These are phyloP conservation scores for Zizania latifolia DNA, from an alignment of 176 grass and related monocot genomes.

Conservation along the genomic window DNA sequence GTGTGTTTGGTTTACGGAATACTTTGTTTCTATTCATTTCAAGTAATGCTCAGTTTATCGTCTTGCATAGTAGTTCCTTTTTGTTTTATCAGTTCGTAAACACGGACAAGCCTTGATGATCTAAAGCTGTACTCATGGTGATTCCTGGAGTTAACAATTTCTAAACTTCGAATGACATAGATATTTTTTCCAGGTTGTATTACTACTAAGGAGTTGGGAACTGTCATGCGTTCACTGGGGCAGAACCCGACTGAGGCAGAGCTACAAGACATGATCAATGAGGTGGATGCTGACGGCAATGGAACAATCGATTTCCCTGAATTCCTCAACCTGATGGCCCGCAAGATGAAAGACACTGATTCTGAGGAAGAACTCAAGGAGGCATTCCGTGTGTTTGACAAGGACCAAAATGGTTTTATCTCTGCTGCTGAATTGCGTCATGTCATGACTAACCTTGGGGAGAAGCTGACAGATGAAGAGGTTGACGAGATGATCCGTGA, in stretches of 20 bases:
- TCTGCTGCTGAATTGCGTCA: conserved; percentile 41
- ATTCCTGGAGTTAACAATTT: not conserved
- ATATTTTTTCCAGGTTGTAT: conserved; percentile 15
- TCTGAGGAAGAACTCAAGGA: no score
- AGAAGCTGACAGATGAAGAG: conserved; percentile 45
- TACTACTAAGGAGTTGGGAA: no score
- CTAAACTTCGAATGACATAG: not conserved
- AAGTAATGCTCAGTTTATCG: not conserved
- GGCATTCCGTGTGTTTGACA: no score
- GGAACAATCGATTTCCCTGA: conserved; percentile 43
- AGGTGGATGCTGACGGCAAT: conserved; percentile 42
- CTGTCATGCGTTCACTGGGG: no score
- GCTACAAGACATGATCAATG: no score
- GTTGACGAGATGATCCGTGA: no score
- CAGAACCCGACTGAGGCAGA: no score
- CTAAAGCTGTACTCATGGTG: not conserved
- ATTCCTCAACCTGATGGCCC: no score
- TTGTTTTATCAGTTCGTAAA: not conserved
- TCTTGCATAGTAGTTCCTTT: not conserved
- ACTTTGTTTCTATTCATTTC: not conserved
- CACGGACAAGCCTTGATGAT: not conserved
- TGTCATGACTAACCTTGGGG: conserved; percentile 45
- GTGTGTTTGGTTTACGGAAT: not conserved
- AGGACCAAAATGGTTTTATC: no score
- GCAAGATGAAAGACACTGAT: no score